Percentiles rank a stretch among this genome's conserved stretches.
These are phyloP conservation scores for Lotmaria passim DNA, from an alignment of 208 protist genomes.

Conservation along the genomic window DNA sequence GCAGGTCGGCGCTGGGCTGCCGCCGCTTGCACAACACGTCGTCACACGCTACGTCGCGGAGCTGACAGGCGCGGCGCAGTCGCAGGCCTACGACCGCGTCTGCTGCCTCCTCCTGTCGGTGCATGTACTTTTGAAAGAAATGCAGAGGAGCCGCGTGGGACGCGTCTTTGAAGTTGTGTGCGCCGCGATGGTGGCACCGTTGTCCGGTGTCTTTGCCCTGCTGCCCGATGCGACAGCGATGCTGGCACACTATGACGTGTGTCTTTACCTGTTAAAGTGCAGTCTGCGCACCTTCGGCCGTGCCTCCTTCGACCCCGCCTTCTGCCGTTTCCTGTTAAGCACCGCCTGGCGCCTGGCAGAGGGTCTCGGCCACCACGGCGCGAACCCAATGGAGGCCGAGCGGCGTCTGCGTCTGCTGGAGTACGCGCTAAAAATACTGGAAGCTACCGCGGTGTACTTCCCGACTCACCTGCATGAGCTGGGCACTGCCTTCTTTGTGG, in stretches of 20 bases:
- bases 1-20: slow-evolving; percentile 39
- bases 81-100: slow-evolving; percentile 10
- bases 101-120: slow-evolving; percentile 58
- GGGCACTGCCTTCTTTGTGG: slow-evolving; percentile 47
- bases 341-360: slow-evolving; percentile 55
- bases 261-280: slow-evolving; percentile 79
- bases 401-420: slow-evolving; percentile 56
- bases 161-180: slow-evolving; percentile 59
- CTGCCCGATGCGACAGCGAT: slow-evolving; percentile 13
- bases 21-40: slow-evolving; percentile 41
- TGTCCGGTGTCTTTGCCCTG: slow-evolving; percentile 58
- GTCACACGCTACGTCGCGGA: slow-evolving; percentile 36
- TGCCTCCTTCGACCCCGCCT: slow-evolving; percentile 66
- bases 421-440: slow-evolving; percentile 72
- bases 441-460: slow-evolving; percentile 58
- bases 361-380: slow-evolving; percentile 15
- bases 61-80: slow-evolving; percentile 7
- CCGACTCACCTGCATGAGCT: slow-evolving; percentile 48
- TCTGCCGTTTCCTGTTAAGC: slow-evolving; percentile 58
- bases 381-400: slow-evolving; percentile 7
- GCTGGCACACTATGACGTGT: slow-evolving; percentile 45
- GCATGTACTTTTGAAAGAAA: slow-evolving; percentile 77
- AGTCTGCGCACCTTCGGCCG: slow-evolving; percentile 71
- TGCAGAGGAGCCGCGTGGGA: slow-evolving; percentile 53
- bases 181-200: slow-evolving; percentile 38